Evolutionary conservation across 805 yeast genomes (phyloP).

Genomic region (Cyberlindnera saturnus): DNA sequence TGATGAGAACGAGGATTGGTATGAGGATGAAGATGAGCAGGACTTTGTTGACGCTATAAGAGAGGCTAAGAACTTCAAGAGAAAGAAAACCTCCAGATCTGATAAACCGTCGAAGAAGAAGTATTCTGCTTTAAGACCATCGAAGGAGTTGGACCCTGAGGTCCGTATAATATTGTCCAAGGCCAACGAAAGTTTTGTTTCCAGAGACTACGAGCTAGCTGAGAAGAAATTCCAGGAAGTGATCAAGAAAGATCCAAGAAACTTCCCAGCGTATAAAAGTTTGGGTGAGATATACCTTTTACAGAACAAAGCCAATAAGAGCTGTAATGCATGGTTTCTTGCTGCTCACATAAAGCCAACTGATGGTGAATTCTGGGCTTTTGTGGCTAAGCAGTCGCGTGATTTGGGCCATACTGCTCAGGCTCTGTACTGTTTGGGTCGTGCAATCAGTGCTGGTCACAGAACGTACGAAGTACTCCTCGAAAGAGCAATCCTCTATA

Average conservation of each 20-base stretch:
- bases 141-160: constrained; percentile 60
- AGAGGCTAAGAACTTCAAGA: constrained; percentile 59
- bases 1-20: constrained; percentile 28
- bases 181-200: constrained; percentile 79
- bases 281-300: constrained; percentile 76
- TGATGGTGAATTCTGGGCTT: constrained; percentile 74
- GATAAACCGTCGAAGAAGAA: constrained; percentile 18
- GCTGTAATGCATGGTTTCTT: constrained; percentile 75
- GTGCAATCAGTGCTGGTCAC: constrained; percentile 45
- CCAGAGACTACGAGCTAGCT: constrained; percentile 54
- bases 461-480: constrained; percentile 51
- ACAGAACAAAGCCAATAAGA: constrained; percentile 60
- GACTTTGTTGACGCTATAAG: constrained; percentile 58
- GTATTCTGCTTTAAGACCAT: constrained; percentile 26
- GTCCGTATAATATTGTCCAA: constrained; percentile 56
- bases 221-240: constrained; percentile 58
- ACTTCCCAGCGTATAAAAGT: constrained; percentile 80
- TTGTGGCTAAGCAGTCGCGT: constrained; percentile 62
- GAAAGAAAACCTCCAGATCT: constrained; percentile 31
- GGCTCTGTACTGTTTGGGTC: constrained; percentile 72
- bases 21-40: constrained; percentile 35
- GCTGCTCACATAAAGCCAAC: constrained; percentile 75
- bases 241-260: constrained; percentile 68
- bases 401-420: constrained; percentile 66
- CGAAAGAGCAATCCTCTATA: constrained; percentile 61